Percentiles rank a stretch among this genome's conserved stretches.
These are phyloP conservation scores for Sphenostylis stenocarpa DNA, from an alignment of 306 rosid species.

Conservation along the genomic window DNA sequence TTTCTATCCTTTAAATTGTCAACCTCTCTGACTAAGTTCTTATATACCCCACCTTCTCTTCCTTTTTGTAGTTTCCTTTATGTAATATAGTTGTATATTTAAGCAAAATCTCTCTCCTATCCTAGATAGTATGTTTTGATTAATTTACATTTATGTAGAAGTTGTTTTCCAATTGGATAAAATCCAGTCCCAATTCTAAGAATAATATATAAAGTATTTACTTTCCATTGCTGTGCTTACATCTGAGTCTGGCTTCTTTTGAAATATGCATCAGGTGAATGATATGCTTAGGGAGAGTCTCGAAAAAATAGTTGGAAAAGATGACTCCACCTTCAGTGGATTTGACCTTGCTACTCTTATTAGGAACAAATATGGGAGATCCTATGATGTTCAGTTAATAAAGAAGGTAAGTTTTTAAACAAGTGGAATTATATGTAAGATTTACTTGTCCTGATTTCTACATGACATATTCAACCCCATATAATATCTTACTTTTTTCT, in stretches of 20 bases:
- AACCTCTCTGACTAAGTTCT: neutral
- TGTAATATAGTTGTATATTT: neutral
- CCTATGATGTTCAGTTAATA: constrained; percentile 90
- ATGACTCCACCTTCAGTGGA: constrained; percentile 88
- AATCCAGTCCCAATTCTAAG: neutral
- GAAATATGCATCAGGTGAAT: constrained; percentile 49
- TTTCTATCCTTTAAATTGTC: neutral
- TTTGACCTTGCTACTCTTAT: constrained; percentile 93
- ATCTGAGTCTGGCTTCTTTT: constrained; percentile 10
- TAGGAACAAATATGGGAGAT: constrained; percentile 88
- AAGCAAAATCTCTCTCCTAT: neutral
- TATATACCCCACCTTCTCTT: neutral
- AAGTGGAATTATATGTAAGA: neutral
- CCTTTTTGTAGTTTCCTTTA: neutral
- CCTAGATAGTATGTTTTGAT: neutral
- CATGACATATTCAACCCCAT: neutral
- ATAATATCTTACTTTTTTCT: neutral
- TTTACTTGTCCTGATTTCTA: constrained; percentile 17
- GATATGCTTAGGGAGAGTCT: constrained; percentile 70
- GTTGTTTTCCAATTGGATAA: neutral
- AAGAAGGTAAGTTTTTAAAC: constrained; percentile 66
- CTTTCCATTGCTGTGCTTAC: neutral
- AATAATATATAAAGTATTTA: neutral
- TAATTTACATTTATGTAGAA: neutral
- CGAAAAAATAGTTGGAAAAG: constrained; percentile 81